Percentiles rank a stretch among this genome's conserved stretches.
Evolutionary conservation across 805 yeast genomes (phyloP).

Genomic region (Suhomyces sp.): DNA sequence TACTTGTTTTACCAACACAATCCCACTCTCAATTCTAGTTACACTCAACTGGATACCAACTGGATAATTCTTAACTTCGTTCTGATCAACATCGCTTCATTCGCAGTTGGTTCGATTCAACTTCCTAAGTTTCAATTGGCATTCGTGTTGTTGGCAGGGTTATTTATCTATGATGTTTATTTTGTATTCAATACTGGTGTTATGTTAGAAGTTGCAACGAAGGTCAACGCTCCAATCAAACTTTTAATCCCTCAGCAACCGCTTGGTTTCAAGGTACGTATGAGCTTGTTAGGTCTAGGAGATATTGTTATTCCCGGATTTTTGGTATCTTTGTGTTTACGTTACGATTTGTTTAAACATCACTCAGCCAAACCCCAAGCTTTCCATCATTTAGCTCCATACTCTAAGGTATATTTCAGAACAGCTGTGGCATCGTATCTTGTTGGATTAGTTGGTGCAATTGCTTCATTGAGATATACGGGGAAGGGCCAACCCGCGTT

Average conservation of each 20-base stretch:
- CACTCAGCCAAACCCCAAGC: conserved; percentile 15
- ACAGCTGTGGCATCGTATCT: conserved; percentile 48
- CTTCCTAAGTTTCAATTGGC: conserved; percentile 49
- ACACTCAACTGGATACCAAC: conserved; percentile 20
- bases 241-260: conserved; percentile 40
- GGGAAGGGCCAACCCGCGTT: conserved; percentile 66
- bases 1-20: conserved; percentile 15
- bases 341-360: conserved; percentile 49
- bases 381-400: conserved; percentile 40
- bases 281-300: conserved; percentile 59
- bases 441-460: conserved; percentile 45
- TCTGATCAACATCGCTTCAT: conserved; percentile 44
- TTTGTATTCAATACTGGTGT: conserved; percentile 64
- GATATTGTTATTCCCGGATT: conserved; percentile 64
- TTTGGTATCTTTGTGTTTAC: conserved; percentile 50
- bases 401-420: conserved; percentile 47
- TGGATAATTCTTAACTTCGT: conserved; percentile 50
- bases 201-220: conserved; percentile 62
- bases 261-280: conserved; percentile 8
- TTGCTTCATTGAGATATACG: conserved; percentile 36
- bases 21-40: conserved; percentile 11
- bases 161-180: conserved; percentile 62
- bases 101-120: conserved; percentile 38
- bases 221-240: conserved; percentile 55
- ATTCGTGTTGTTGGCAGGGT: conserved; percentile 42